Percentiles rank a stretch among this genome's conserved stretches.
Conservation (phyloP, 192 early-diverging fungal genomes). For the Tieghemiomyces parasiticus region DNA sequence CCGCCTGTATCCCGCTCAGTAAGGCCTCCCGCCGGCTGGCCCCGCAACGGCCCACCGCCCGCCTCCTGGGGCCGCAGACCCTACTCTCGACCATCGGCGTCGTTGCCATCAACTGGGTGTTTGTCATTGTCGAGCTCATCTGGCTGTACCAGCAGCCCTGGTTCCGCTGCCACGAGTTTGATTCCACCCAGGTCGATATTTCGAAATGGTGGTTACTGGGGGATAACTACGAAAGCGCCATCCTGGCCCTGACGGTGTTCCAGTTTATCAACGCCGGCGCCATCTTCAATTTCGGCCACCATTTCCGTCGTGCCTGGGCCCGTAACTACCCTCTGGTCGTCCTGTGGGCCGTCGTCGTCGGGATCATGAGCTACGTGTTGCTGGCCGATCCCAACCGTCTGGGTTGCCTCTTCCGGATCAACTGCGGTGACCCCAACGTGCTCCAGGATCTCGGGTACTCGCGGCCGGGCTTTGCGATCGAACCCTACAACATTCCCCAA, state of each 20-base stretch:
- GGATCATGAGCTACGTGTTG: conserved; percentile 33
- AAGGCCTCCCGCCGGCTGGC: conserved; percentile 33
- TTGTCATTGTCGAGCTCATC: conserved; percentile 23
- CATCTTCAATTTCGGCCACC: conserved; percentile 52
- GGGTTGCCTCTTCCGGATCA: conserved; percentile 52
- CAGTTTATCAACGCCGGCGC: conserved; percentile 59
- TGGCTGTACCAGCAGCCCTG: conserved; percentile 37
- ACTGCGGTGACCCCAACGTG: conserved; percentile 39
- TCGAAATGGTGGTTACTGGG: conserved; percentile 47
- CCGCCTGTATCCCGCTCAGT: conserved; percentile 41
- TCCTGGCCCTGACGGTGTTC: conserved; percentile 42
- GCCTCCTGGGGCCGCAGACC: conserved; percentile 49
- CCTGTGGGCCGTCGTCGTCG: conserved; percentile 32
- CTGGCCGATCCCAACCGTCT: conserved; percentile 53
- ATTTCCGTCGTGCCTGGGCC: conserved; percentile 43
- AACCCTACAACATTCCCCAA: conserved; percentile 39
- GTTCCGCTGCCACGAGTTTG: conserved; percentile 51
- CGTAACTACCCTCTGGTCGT: conserved; percentile 43
- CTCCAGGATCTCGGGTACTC: conserved; percentile 24
- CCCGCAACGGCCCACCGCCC: conserved; percentile 45
- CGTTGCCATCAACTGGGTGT: conserved; percentile 44
- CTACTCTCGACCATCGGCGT: conserved; percentile 40
- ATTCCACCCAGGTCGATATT: conserved; percentile 29
- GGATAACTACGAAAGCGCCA: conserved; percentile 59
- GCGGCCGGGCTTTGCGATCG: conserved; percentile 25